Base-by-base conservation (phyloP, 495 filamentous ascomycete genomes). In the Hypoxylon fuscum region DNA sequence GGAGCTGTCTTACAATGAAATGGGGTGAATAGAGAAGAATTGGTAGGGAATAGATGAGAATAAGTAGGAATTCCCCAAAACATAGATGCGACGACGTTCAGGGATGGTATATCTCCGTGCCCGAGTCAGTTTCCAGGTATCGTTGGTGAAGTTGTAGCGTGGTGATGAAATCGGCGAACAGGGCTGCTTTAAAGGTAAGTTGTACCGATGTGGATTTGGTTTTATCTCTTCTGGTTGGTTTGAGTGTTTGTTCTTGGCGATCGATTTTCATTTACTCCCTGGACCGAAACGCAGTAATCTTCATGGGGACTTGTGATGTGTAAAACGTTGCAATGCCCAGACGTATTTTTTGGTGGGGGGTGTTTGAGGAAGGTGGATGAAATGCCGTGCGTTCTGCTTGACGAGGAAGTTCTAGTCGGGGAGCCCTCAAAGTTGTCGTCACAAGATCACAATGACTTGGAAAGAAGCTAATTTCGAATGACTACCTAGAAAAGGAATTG, bases 181-280 rank as follows among this genome's bases (percentile, higher is more conserved):
- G 37, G 55, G 17, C 50, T 9, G 17, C 47, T 35, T 25, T 46
- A 53, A 27, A 32, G 63, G 37, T 53, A 41, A 37, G 47, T 41
- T 25, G 55, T 44, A 40, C 27, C 23, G 34, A 21, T 32, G 18
- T 25, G 50, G 17, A 18, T 3, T 6, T 29, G 20, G 12, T 7
- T 17, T 7, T 17, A 10, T 20, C 2, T 41, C 17, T 21, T 14
- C 1, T 34, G 27, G 29, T 11, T 14, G 27, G n/a, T n/a, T 32
- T 25, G 41, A 31, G 49, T 37, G 9, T 66, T 60, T 40, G 47
- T 44, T 27, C 57, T 66, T 61, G 63, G 57, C 57, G 52, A 54
- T 55, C 50, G 58, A n/a, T 54, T 54, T 62, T 35, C 43, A 62
- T 22, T 45, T 52, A 59, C 21, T 45, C 25, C 44, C 23, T 42